Base-by-base conservation (phyloP, 1,139 yeast genomes). In the Lodderomyces parapsilosis region DNA sequence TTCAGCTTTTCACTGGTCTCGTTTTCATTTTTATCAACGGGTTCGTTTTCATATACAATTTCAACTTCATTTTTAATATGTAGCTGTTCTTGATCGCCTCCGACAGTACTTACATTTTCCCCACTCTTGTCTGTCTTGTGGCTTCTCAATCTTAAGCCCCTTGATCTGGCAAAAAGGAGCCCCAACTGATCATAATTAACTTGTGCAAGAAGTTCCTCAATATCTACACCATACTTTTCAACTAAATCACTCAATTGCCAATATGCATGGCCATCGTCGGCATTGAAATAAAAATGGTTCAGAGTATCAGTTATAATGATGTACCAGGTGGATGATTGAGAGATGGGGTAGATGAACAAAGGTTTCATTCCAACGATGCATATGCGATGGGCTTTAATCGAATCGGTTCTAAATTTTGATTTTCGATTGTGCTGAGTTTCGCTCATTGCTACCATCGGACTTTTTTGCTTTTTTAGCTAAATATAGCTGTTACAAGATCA, bases 171-270 rank as follows among this genome's bases (percentile, higher is more conserved):
- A 43, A 66, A 53, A 35, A 70, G 49, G 2, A 66, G 27, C 10
- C 57, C 62, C 25, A 71, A 54, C 34, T 64, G 62, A 44, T 71
- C 69, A 44, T 51, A 67, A 43, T 68, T 55, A 2, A 65, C 60
- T 7, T 6, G 9, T 6, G 25, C 6, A 6, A 33, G 15, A 9
- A 34, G 14, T 13, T 22, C 19, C 6, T 20, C 15, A 13, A 23
- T 22, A 32, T 56, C 55, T 2, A 54, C 49, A n/a, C 42, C 50
- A 42, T 51, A 50, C 6, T 37, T 41, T 9, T 45, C 46, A 18
- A 47, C 49, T 15, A 66, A 32, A 39, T 68, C 72, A 25, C 53
- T 40, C 33, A 68, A 49, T 51, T 67, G 73, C 75, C 75, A 69
- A 41, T 55, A 65, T 4, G 71, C 59, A 18, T 42, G 31, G 22